These are phyloP conservation scores for Oidium heveae DNA, from an alignment of 2,329 filamentous ascomycete species.

Conservation along the genomic window DNA sequence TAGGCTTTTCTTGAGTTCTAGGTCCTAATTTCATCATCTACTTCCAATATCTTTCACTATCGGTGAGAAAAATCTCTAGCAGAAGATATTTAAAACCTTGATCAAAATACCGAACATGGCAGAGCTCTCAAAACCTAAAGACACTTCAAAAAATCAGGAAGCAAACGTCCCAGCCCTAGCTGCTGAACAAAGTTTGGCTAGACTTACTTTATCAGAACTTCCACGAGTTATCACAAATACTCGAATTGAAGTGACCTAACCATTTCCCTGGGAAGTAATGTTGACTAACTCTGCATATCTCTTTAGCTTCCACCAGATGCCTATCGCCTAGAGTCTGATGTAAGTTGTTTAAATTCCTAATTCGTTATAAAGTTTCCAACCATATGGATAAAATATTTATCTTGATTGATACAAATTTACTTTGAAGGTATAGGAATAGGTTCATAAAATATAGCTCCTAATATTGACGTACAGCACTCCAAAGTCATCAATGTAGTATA, in stretches of 20 bases:
- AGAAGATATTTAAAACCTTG: not conserved
- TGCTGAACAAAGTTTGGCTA: conserved; percentile 22
- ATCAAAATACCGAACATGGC: conserved; percentile 1
- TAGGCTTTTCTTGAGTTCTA: no score
- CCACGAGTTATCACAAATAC: conserved; percentile 14
- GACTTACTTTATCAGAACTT: conserved; percentile 6
- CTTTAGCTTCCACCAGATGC: conserved; percentile 30
- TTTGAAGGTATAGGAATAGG: no score
- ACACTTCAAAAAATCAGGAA: not conserved
- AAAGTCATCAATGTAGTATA: no score
- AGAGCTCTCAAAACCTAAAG: conserved; percentile 3
- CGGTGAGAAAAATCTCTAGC: not conserved
- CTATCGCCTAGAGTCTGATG: conserved; percentile 17
- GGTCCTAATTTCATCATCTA: no score
- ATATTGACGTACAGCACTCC: no score
- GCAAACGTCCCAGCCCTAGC: conserved; percentile 5
- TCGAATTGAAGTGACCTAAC: conserved; percentile 18
- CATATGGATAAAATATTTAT: no score
- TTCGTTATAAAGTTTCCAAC: no score
- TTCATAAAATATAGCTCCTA: no score
- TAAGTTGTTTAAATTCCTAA: conserved; percentile 9
- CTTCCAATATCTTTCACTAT: not conserved
- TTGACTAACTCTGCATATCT: not conserved
- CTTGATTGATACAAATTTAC: no score
- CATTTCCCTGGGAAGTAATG: no score